Conservation (phyloP, 345 rosid species). For the Chamaenerion angustifolium region DNA sequence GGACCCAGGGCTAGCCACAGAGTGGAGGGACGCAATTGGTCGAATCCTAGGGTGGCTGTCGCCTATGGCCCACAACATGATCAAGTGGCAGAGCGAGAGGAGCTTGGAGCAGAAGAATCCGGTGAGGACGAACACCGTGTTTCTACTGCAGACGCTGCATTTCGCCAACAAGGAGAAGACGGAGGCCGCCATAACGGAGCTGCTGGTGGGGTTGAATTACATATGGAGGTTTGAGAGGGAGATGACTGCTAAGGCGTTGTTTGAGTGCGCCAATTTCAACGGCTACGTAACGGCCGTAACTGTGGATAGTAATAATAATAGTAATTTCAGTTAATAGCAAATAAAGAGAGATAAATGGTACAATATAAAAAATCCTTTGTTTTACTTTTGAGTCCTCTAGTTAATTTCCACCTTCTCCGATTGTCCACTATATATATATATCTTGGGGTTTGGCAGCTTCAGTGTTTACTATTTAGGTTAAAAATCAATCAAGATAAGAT, state of each 20-base stretch:
- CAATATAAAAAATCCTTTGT: no score
- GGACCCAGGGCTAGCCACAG: conserved; percentile 61
- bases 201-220: conserved; percentile 87
- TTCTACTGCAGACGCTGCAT: conserved; percentile 64
- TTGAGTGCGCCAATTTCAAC: conserved; percentile 28
- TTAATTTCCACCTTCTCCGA: no score
- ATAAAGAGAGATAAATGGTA: no score
- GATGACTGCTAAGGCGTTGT: conserved; percentile 82
- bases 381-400: no score
- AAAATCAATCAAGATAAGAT: no score
- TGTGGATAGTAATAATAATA: no score
- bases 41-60: conserved; percentile 74
- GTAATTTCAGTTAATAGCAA: no score
- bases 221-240: conserved; percentile 95
- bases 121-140: conserved; percentile 29
- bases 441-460: no score
- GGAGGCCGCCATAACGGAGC: conserved; percentile 89
- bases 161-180: conserved; percentile 75
- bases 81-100: conserved; percentile 93
- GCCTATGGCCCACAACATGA: conserved; percentile 90
- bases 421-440: no score
- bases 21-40: conserved; percentile 73
- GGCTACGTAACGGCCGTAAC: no score
- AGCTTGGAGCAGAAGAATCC: conserved; percentile 74
- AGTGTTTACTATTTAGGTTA: no score